phyloP scores from a whole-genome alignment of 768 basidiomycete species.

The Rhizopogon vinicolor region DNA sequence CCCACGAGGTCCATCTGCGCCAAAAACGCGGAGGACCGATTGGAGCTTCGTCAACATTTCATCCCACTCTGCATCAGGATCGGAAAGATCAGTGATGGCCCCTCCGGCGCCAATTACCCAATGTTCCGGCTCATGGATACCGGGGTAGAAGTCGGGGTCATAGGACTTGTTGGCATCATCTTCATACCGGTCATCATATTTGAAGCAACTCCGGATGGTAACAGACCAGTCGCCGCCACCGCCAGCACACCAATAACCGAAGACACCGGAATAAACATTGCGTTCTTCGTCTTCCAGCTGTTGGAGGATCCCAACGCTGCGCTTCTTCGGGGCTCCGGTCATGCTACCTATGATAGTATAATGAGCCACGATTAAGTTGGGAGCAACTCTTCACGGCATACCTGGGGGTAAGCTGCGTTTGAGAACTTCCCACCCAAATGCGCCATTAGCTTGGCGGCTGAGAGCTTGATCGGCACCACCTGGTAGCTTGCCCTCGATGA shows the following conservation, averaged over 20 bases:
- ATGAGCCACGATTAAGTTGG: not conserved
- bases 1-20: conserved; percentile 24
- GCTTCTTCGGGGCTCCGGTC: conserved; percentile 96
- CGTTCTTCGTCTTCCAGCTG: conserved; percentile 69
- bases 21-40: conserved; percentile 68
- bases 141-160: conserved; percentile 1
- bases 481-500: conserved; percentile 69
- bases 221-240: conserved; percentile 93
- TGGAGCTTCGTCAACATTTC: conserved; percentile 86
- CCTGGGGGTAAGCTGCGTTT: conserved; percentile 83
- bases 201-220: conserved; percentile 90
- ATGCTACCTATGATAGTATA: conserved; percentile 65
- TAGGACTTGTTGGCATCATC: conserved; percentile 6
- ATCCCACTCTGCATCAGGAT: conserved; percentile 86
- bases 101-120: conserved; percentile 92
- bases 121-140: conserved; percentile 36
- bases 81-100: conserved; percentile 90
- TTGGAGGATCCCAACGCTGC: conserved; percentile 86
- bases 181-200: conserved; percentile 41
- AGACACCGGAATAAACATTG: conserved; percentile 86
- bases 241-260: conserved; percentile 89
- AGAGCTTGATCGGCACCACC: conserved; percentile 32
- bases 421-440: conserved; percentile 76
- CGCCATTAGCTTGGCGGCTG: conserved; percentile 28
- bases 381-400: conserved; percentile 23